A percentile compares a stretch with the other conserved stretches of the same genome.
phyloP scores from a whole-genome alignment of 345 rosid species.

The Eucalyptus polyanthemos region DNA sequence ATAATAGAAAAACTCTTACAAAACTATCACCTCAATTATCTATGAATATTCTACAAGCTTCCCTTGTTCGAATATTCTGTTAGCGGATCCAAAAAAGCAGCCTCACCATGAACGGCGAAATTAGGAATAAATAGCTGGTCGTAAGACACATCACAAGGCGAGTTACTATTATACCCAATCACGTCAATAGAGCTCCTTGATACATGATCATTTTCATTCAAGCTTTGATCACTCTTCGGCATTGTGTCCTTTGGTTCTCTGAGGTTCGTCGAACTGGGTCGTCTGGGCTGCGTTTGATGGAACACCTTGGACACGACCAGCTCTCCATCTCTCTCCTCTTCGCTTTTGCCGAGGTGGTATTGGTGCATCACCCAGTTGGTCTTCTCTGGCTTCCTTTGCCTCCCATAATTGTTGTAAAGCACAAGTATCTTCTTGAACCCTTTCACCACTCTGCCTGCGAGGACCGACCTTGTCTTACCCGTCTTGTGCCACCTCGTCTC shows the following conservation, averaged over 20 bases:
- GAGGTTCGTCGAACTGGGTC: slow-evolving; percentile 16
- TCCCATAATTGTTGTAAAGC: slow-evolving; percentile 81
- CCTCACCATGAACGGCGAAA: neutral
- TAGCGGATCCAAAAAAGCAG: neutral
- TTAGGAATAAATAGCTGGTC: neutral
- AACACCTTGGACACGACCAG: slow-evolving; percentile 78
- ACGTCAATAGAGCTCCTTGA: neutral
- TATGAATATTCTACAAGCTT: neutral
- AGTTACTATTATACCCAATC: neutral
- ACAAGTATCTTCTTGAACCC: slow-evolving; percentile 89
- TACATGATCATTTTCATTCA: neutral
- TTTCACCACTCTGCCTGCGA: slow-evolving; percentile 22
- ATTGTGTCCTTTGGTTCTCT: neutral
- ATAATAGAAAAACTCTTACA: neutral
- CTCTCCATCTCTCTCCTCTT: slow-evolving; percentile 91
- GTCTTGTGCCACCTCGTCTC: slow-evolving; percentile 98
- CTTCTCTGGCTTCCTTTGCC: slow-evolving; percentile 82
- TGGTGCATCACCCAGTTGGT: slow-evolving; percentile 98
- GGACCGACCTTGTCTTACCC: slow-evolving; percentile 74
- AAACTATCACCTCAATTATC: neutral
- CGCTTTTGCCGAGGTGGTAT: slow-evolving; percentile 70
- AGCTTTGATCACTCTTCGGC: neutral
- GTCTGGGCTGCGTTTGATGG: slow-evolving; percentile 89
- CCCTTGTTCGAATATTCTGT: neutral
- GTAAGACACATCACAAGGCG: neutral